These are phyloP conservation scores for Lipomyces orientalis DNA, from an alignment of 805 yeast species.

Conservation along the genomic window DNA sequence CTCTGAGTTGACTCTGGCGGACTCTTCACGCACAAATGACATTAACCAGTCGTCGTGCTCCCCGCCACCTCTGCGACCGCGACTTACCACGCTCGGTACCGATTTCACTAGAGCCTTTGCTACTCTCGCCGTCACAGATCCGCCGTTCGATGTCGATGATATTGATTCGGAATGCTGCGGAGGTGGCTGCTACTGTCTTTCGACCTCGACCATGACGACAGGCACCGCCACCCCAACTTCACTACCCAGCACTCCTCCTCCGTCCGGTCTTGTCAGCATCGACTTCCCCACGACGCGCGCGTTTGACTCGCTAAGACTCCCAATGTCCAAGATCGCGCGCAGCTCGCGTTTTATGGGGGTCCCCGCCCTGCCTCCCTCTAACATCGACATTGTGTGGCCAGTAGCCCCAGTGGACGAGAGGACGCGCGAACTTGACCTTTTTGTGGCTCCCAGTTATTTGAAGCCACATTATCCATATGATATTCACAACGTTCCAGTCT, in stretches of 20 bases:
- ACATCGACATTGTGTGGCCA: conserved; percentile 3
- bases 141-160: background rate
- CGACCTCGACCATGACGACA: background rate
- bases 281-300: conserved; percentile 28
- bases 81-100: conserved; percentile 24
- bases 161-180: conserved; percentile 17
- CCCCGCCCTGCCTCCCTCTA: background rate
- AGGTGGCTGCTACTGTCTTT: background rate
- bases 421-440: background rate
- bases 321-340: conserved; percentile 17
- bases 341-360: conserved; percentile 8
- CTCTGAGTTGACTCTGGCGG: background rate
- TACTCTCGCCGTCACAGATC: conserved; percentile 11
- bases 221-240: conserved; percentile 5
- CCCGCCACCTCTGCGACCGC: background rate
- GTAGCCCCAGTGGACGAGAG: background rate
- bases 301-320: conserved; percentile 26
- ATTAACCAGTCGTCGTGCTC: background rate
- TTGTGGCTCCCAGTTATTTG: conserved; percentile 33
- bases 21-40: background rate
- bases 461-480: conserved; percentile 40
- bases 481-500: conserved; percentile 37
- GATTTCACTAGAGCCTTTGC: conserved; percentile 34
- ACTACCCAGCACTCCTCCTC: conserved; percentile 1
- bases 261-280: background rate